Conservation (phyloP, 2,329 filamentous ascomycete species). For the Chaetomium olivaceum region DNA sequence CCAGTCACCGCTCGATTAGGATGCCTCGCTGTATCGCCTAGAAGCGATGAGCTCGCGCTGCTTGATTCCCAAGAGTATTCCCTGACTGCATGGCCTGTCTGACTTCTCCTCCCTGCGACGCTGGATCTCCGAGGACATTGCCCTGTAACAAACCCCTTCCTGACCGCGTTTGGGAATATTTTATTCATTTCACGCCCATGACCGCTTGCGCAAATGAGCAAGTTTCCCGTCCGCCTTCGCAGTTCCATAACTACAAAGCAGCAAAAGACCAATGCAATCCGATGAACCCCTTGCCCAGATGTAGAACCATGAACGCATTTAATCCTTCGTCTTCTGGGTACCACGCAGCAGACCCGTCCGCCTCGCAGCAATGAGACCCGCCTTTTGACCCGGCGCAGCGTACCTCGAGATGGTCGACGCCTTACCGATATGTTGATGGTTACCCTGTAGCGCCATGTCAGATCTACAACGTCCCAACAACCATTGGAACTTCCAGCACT, state of each 20-base stretch:
- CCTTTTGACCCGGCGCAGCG: constrained; percentile 98
- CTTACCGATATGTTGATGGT: constrained; percentile 99
- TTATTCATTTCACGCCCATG: constrained; percentile 49
- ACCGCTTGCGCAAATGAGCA: constrained; percentile 51
- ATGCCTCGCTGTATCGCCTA: constrained; percentile 17
- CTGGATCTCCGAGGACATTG: constrained; percentile 18
- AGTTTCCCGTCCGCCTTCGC: constrained; percentile 47
- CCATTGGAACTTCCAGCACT: constrained; percentile 40
- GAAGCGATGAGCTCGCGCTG: constrained; percentile 21
- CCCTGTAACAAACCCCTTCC: constrained; percentile 23
- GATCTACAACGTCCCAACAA: constrained; percentile 28
- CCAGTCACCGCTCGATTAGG: constrained; percentile 13
- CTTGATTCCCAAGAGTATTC: constrained; percentile 24
- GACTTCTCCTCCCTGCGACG: constrained; percentile 18
- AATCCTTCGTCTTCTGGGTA: constrained; percentile 99
- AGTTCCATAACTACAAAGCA: constrained; percentile 44
- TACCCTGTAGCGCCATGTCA: constrained; percentile 67
- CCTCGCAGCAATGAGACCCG: constrained; percentile 99
- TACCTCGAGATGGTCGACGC: constrained; percentile 99
- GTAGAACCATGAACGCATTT: constrained; percentile 63
- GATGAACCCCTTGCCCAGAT: constrained; percentile 65
- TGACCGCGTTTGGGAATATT: constrained; percentile 36
- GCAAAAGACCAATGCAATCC: constrained; percentile 60
- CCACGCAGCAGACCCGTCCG: constrained; percentile 99
- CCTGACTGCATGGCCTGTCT: constrained; percentile 24